Percentiles rank a stretch among this genome's conserved stretches.
phyloP scores from a whole-genome alignment of 2,329 filamentous ascomycete genomes.

The Aspergillus hortae region DNA sequence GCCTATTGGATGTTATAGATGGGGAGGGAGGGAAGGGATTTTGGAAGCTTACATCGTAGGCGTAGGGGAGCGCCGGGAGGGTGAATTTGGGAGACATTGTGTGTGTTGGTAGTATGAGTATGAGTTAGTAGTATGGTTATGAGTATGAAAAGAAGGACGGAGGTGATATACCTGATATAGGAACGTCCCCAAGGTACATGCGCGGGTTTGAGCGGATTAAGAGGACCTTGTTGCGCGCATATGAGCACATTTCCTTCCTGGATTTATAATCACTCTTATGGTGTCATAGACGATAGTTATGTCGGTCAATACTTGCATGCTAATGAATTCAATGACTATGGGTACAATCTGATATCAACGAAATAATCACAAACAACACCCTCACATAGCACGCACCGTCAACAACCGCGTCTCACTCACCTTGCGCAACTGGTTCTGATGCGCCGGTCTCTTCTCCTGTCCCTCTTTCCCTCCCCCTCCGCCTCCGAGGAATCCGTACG shows the following conservation, averaged over 20 bases:
- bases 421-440: conserved; percentile 5
- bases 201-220: conserved; percentile 3
- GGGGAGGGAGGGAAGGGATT: not conserved
- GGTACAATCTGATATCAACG: too few relatives aligned
- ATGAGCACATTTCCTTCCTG: conserved; percentile 8
- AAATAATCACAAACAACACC: too few relatives aligned
- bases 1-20: conserved; percentile 57
- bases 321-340: too few relatives aligned
- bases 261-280: not conserved
- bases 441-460: not conserved
- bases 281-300: not conserved
- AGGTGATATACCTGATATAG: not conserved
- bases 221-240: conserved; percentile 8
- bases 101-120: not conserved
- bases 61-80: conserved; percentile 65
- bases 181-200: conserved; percentile 5
- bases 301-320: not conserved
- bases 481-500: not conserved
- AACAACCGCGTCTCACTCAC: conserved; percentile 1
- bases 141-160: too few relatives aligned
- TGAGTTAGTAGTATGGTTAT: not conserved
- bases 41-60: conserved; percentile 61
- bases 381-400: not conserved
- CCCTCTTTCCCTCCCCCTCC: not conserved
- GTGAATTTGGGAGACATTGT: conserved; percentile 46